Percentiles rank a stretch among this genome's conserved stretches.
phyloP scores from a whole-genome alignment of 192 early-diverging fungal species.

The Entrophospora sp. region DNA sequence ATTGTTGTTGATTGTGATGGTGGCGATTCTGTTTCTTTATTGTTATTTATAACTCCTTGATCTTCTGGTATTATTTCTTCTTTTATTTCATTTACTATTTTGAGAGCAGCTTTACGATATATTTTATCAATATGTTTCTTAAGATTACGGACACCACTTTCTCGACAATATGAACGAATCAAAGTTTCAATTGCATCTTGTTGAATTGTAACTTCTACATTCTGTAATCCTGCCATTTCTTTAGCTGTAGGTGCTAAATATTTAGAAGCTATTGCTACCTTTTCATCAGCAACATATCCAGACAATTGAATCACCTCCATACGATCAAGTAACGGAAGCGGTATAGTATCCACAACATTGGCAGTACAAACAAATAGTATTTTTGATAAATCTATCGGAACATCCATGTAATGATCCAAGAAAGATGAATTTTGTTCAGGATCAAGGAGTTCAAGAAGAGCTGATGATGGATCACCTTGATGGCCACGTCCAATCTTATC shows the following conservation, averaged over 20 bases:
- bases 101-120: constrained; percentile 59
- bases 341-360: constrained; percentile 69
- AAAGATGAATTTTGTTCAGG: constrained; percentile 81
- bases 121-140: constrained; percentile 66
- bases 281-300: constrained; percentile 81
- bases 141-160: constrained; percentile 70
- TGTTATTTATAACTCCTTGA: constrained; percentile 1
- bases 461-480: constrained; percentile 71
- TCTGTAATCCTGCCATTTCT: constrained; percentile 48
- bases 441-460: constrained; percentile 78
- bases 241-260: constrained; percentile 73
- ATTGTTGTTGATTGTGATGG: too few species aligned
- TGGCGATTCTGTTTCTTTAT: not conserved
- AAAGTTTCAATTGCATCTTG: constrained; percentile 51
- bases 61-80: constrained; percentile 6
- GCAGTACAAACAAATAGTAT: constrained; percentile 83
- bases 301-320: constrained; percentile 74
- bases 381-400: constrained; percentile 50
- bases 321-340: constrained; percentile 68
- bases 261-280: constrained; percentile 62
- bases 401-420: constrained; percentile 73
- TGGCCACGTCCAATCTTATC: constrained; percentile 62
- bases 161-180: constrained; percentile 65
- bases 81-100: constrained; percentile 53
- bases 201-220: constrained; percentile 37